These are phyloP conservation scores for Agaricales sp. DNA, from an alignment of 1,284 basidiomycete genomes.

Conservation along the genomic window DNA sequence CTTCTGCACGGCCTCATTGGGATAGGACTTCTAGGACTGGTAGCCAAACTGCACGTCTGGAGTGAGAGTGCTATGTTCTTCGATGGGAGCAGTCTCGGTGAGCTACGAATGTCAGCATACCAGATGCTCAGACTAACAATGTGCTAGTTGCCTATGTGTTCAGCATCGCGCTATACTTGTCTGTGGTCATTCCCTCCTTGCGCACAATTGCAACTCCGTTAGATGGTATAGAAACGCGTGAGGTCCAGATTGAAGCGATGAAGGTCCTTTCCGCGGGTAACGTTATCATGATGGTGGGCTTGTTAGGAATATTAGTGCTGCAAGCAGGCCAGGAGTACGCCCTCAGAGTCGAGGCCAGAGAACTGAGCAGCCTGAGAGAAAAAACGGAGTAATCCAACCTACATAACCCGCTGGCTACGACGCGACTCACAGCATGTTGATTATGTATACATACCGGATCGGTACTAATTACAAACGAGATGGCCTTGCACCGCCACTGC, in stretches of 20 bases:
- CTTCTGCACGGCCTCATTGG: slow-evolving; percentile 76
- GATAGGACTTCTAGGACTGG: slow-evolving; percentile 60
- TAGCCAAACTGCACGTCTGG: slow-evolving; percentile 77
- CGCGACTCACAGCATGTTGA: no score
- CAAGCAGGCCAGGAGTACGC: slow-evolving; percentile 23
- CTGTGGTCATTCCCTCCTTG: slow-evolving; percentile 69
- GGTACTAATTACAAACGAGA: no score
- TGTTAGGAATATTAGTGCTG: slow-evolving; percentile 54
- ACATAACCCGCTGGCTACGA: no score
- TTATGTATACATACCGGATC: no score
- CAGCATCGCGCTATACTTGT: slow-evolving; percentile 66
- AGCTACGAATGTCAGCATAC: slow-evolving; percentile 14
- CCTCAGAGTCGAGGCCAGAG: background rate
- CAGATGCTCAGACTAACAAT: background rate
- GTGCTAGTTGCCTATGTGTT: slow-evolving; percentile 63
- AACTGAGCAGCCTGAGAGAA: background rate
- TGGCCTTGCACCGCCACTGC: no score
- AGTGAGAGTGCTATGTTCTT: slow-evolving; percentile 88
- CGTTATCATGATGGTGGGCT: slow-evolving; percentile 62
- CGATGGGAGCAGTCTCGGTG: slow-evolving; percentile 78
- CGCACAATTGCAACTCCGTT: slow-evolving; percentile 58
- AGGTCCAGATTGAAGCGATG: slow-evolving; percentile 68
- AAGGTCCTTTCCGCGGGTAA: slow-evolving; percentile 77
- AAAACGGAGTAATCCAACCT: no score
- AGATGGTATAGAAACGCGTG: slow-evolving; percentile 42